A percentile compares a stretch with the other conserved stretches of the same genome.
Conservation (phyloP, 2,329 filamentous ascomycete genomes). For the Epichloe glyceriae region DNA sequence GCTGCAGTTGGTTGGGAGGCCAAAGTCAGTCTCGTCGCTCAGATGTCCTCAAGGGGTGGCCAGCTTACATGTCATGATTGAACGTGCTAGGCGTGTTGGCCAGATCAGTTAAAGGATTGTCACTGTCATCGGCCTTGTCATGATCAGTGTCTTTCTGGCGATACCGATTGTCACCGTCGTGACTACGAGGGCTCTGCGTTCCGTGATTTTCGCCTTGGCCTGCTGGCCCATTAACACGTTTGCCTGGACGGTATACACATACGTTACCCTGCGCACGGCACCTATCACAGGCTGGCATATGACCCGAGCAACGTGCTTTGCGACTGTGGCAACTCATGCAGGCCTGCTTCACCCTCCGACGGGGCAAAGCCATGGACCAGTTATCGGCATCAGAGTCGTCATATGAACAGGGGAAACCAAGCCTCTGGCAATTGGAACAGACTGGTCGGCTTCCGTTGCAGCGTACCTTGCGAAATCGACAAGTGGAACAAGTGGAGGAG, state of each 20-base stretch:
- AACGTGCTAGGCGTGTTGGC: conserved; percentile 21
- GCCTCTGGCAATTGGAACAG: conserved; percentile 45
- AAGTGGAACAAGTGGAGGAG: conserved; percentile 39
- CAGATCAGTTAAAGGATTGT: conserved; percentile 21
- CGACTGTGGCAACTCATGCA: conserved; percentile 45
- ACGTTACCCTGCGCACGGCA: conserved; percentile 38
- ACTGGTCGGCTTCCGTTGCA: conserved; percentile 40
- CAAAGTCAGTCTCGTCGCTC: background rate
- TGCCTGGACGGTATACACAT: conserved; percentile 40
- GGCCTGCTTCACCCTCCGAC: conserved; percentile 42
- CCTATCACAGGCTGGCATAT: conserved; percentile 39
- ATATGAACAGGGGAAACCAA: conserved; percentile 45
- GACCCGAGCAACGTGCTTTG: conserved; percentile 46
- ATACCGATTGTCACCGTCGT: conserved; percentile 19
- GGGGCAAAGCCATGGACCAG: conserved; percentile 32
- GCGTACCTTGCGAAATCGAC: conserved; percentile 43
- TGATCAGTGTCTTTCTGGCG: conserved; percentile 2
- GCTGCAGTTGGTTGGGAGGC: conserved; percentile 10
- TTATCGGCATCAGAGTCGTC: conserved; percentile 32
- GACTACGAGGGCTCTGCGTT: conserved; percentile 19
- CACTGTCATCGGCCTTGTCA: conserved; percentile 22
- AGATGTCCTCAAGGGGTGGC: background rate
- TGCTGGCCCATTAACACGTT: conserved; percentile 21
- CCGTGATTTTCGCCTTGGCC: conserved; percentile 11
- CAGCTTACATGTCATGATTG: conserved; percentile 22